Evolutionary conservation across 1,284 basidiomycete genomes (phyloP), one percentile per base, ranked within the genome.

Genomic region (Trametes polyzona): DNA sequence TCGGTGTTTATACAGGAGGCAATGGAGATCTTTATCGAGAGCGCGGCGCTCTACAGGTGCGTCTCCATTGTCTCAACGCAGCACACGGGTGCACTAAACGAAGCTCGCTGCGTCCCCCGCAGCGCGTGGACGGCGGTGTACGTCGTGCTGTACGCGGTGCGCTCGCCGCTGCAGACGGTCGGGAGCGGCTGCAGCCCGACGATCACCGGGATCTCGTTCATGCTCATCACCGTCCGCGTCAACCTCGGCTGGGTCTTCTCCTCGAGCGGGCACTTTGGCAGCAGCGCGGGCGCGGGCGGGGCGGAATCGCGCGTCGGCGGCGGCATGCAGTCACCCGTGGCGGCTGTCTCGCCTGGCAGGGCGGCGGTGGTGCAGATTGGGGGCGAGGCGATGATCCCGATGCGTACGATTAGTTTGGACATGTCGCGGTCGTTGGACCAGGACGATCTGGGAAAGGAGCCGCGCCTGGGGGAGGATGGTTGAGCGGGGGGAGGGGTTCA

Each of bases 161-260:
- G 30, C 12, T 53, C 52, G 2, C 27, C 42, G 5, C 27, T 53
- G 21, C 52, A 53, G 52, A 47, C 29, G 5, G 1, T 47, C 26
- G 35, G 27, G 19, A 23, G 36, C 26, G 43, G 37, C 32, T 53
- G 52, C 43, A 27, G 52, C 32, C 52, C 43, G 16, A 26, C 35
- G 6, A 47, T 53, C 14, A 47, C 21, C 32, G 52, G 52, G 33
- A 53, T 53, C 42, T 21, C 52, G 8, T 53, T 53, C 36, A 53
- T 47, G 43, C 36, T 53, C 19, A 53, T 53, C 52, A 53, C 42
- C 27, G 52, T 53, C 27, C 44, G 44, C 30, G 44, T 47, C 11
- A 27, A 27, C 11, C 32, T 47, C 19, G 44, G 44, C 19, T 47
- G 44, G 44, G 44, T 39, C 8, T 21, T 10, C 36, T 9, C 19